Evolutionary conservation across 768 basidiomycete genomes (phyloP).

Genomic region (Pulveroboletus frians): DNA sequence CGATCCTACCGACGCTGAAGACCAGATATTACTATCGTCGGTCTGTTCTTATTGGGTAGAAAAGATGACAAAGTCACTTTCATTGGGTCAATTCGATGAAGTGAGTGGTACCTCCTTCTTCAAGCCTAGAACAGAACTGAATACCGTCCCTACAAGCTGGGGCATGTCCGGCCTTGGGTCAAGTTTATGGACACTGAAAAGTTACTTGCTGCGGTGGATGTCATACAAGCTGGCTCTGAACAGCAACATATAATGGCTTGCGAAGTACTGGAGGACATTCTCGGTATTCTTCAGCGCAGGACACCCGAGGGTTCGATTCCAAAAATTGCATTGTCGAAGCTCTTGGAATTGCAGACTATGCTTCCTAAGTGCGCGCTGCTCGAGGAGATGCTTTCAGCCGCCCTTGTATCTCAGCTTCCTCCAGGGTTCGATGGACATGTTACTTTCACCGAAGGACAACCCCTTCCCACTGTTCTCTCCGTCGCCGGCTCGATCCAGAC

Average conservation of each 20-base stretch:
- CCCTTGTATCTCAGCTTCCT: constrained; percentile 35
- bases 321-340: constrained; percentile 30
- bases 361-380: constrained; percentile 36
- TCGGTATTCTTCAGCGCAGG: constrained; percentile 30
- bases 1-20: constrained; percentile 30
- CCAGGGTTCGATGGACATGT: constrained; percentile 24
- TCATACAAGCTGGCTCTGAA: constrained; percentile 19
- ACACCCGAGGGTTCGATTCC: not conserved
- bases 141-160: constrained; percentile 9
- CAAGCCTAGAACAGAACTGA: not conserved
- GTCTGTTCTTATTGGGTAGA: constrained; percentile 43
- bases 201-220: constrained; percentile 43
- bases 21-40: constrained; percentile 37
- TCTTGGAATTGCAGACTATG: constrained; percentile 35
- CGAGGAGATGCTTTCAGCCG: constrained; percentile 44
- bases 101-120: constrained; percentile 4
- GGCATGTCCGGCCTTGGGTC: constrained; percentile 42
- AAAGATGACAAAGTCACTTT: constrained; percentile 11
- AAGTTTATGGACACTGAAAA: constrained; percentile 43
- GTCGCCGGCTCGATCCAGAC: not conserved
- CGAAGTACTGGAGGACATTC: constrained; percentile 33
- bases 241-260: not conserved
- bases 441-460: constrained; percentile 2
- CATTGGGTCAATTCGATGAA: constrained; percentile 6
- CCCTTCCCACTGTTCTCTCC: constrained; percentile 5